Conservation (phyloP, 2,329 filamentous ascomycete species). For the Lasiodiplodia sp. region DNA sequence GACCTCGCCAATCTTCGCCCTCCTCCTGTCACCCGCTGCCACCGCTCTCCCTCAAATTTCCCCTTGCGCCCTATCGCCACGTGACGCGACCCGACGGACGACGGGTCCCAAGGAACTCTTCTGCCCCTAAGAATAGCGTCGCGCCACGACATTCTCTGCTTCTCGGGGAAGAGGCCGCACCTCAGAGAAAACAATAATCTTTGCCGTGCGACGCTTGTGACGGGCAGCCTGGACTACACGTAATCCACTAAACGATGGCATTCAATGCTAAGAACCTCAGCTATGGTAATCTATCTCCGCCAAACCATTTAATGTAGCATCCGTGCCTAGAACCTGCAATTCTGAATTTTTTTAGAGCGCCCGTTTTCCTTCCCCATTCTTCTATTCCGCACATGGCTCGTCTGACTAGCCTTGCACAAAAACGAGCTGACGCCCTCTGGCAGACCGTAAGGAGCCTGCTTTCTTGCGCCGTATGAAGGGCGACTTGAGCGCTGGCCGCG, state of each 20-base stretch:
- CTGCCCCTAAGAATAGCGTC: conserved; percentile 16
- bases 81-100: neutral
- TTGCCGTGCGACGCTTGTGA: neutral
- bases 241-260: conserved; percentile 49
- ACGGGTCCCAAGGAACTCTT: conserved; percentile 14
- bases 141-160: neutral
- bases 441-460: conserved; percentile 60
- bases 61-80: conserved; percentile 23
- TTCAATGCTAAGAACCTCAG: conserved; percentile 74
- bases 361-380: neutral
- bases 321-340: neutral
- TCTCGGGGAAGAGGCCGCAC: neutral
- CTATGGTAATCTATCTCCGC: conserved; percentile 58
- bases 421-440: neutral
- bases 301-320: neutral
- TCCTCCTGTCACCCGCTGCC: conserved; percentile 15
- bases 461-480: conserved; percentile 57
- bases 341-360: neutral
- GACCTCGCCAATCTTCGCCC: conserved; percentile 15
- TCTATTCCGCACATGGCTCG: neutral
- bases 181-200: neutral
- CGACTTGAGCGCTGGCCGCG: conserved; percentile 60
- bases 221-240: neutral
- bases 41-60: conserved; percentile 20
- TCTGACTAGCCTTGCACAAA: neutral